Evolutionary conservation across 257 asterid species (phyloP).

Genomic region (Jacaranda copaia): DNA sequence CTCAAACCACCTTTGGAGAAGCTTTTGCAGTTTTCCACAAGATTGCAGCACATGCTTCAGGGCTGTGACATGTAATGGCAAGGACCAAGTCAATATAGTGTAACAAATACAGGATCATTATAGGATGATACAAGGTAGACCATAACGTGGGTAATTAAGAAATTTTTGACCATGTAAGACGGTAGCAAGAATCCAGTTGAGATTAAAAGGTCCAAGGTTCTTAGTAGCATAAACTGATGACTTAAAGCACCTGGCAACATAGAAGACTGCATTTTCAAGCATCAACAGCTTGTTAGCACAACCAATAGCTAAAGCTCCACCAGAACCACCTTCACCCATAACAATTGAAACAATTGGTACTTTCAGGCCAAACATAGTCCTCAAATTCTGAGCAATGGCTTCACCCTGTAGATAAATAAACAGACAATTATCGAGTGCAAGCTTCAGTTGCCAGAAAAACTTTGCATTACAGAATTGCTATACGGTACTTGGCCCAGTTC

Average conservation of each 20-base stretch:
- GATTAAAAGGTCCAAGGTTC: neutral
- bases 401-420: constrained; percentile 70
- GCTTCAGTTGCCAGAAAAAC: constrained; percentile 25
- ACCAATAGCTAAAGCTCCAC: constrained; percentile 99
- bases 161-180: constrained; percentile 2
- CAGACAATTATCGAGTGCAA: constrained; percentile 21
- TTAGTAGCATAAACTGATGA: constrained; percentile 18
- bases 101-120: constrained; percentile 1
- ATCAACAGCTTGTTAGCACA: constrained; percentile 92
- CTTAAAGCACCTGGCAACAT: constrained; percentile 88
- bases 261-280: constrained; percentile 99
- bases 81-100: constrained; percentile 29
- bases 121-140: constrained; percentile 18
- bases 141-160: neutral
- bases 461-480: constrained; percentile 26
- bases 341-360: constrained; percentile 92
- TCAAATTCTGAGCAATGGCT: constrained; percentile 94
- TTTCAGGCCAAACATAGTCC: constrained; percentile 97
- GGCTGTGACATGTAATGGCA: constrained; percentile 63
- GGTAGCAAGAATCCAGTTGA: neutral
- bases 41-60: constrained; percentile 99
- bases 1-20: constrained; percentile 73
- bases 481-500: constrained; percentile 80
- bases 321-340: constrained; percentile 99
- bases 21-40: constrained; percentile 89